Base-by-base conservation (phyloP, 352 stramenopile species). In the Pythium aquatile region DNA sequence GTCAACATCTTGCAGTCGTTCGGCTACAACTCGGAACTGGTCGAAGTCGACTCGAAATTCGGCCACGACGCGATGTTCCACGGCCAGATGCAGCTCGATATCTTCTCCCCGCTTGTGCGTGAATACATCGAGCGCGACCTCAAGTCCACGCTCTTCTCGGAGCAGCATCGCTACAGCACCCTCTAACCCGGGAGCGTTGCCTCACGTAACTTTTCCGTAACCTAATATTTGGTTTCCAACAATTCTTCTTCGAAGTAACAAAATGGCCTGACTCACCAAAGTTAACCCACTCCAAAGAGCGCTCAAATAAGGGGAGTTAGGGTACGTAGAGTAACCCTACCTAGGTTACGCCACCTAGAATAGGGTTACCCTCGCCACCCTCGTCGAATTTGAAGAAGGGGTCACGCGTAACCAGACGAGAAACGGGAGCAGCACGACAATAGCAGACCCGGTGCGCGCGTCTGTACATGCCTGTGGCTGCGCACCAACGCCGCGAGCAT, bases 41-140 rank as follows among this genome's bases (percentile, higher is more conserved):
- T 91, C 11, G 76, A 91, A 35, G 74, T 97, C 40, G 76, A 93
- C 70, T 94, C 81, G 11, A 93, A 90, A 61, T 96, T 90, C 46
- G 88, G 88, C 32, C 88, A 97, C 67, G 88, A 96, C 63, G 67
- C 88, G 51, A 95, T 97, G 84, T 93, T 97, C 72, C 80, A 91
- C 60, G 65, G 60, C 1, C 83, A 91, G 63, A 90, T 93, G 80
- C 81, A 96, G 65, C 71, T 81, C 16, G 83, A 92, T 54, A 74
- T 92, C 17, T 90, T 95, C 61, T 71, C 81, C 26, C 74, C 83
- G 35, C 66, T 93, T 7, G 73, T 95, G 17, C 78, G 81, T 39
- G 75, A 90, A 30, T 88, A 83, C 66, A 62, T 93, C 26, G 84
- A 93, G 47, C 73, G 83, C n/a, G 66, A 87, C 62, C 72, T 93